Conservation (phyloP, 345 rosid species). For the Populus nigra region DNA sequence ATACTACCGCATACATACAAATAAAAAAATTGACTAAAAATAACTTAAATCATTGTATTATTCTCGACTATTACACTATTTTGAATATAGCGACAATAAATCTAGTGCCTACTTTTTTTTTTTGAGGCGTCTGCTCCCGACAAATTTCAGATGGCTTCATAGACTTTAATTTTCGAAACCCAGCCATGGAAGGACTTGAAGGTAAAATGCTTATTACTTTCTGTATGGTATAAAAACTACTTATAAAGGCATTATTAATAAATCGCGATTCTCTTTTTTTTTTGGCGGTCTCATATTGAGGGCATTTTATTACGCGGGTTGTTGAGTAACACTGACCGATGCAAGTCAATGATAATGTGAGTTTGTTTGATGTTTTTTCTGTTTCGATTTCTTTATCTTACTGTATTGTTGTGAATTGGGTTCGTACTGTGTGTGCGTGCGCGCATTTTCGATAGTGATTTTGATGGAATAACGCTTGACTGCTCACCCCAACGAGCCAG, state of each 20-base stretch:
- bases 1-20: no score
- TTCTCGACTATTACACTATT: no score
- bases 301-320: conserved; percentile 76
- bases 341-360: conserved; percentile 76
- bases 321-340: conserved; percentile 64
- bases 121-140: not conserved
- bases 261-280: not conserved
- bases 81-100: no score
- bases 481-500: no score
- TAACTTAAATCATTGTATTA: no score
- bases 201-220: conserved; percentile 37
- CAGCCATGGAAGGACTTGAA: conserved; percentile 85
- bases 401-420: not conserved
- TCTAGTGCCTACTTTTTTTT: no score
- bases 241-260: not conserved
- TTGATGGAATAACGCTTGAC: conserved; percentile 70
- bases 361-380: conserved; percentile 1
- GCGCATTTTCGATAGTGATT: conserved; percentile 50
- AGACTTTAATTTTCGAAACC: conserved; percentile 63
- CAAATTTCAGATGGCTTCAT: conserved; percentile 42
- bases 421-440: not conserved
- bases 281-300: conserved; percentile 61
- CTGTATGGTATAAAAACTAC: not conserved
- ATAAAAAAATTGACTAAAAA: no score
- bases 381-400: no score